phyloP scores from a whole-genome alignment of 2,329 filamentous ascomycete species.

The Trichoderma sp. region DNA sequence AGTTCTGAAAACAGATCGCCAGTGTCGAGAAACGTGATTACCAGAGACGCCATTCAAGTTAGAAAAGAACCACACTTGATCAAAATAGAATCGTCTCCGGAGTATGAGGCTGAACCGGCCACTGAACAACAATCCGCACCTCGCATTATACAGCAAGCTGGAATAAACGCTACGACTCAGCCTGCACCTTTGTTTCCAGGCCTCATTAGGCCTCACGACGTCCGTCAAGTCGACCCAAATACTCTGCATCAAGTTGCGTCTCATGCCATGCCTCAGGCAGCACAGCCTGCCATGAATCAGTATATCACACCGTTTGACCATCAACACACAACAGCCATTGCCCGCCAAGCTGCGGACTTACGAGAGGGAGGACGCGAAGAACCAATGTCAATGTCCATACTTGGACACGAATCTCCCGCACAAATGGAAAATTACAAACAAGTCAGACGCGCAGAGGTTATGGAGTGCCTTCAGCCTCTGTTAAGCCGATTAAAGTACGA shows the following conservation, averaged over 20 bases:
- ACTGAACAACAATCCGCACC: not conserved
- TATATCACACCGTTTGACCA: not conserved
- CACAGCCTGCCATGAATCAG: not conserved
- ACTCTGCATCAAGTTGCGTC: too few relatives aligned
- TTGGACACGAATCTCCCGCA: accelerated
- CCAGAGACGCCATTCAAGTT: too few relatives aligned
- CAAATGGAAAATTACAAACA: not conserved
- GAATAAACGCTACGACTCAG: not conserved
- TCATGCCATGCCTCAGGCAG: too few relatives aligned
- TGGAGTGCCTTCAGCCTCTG: not conserved
- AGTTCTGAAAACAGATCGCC: too few relatives aligned
- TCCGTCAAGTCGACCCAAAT: too few relatives aligned
- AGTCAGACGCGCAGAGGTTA: not conserved
- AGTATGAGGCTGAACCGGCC: not conserved
- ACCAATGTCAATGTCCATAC: not conserved
- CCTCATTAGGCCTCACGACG: too few relatives aligned
- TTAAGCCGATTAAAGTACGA: not conserved
- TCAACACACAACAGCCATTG: not conserved
- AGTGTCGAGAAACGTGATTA: too few relatives aligned
- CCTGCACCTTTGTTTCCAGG: too few relatives aligned
- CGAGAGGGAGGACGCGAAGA: not conserved
- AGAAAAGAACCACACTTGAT: too few relatives aligned
- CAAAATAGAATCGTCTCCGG: not conserved
- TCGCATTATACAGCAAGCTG: not conserved
- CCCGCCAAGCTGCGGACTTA: not conserved